Evolutionary conservation across 1,284 basidiomycete species (phyloP).

Genomic region (Erythrobasidium hasegawianum): DNA sequence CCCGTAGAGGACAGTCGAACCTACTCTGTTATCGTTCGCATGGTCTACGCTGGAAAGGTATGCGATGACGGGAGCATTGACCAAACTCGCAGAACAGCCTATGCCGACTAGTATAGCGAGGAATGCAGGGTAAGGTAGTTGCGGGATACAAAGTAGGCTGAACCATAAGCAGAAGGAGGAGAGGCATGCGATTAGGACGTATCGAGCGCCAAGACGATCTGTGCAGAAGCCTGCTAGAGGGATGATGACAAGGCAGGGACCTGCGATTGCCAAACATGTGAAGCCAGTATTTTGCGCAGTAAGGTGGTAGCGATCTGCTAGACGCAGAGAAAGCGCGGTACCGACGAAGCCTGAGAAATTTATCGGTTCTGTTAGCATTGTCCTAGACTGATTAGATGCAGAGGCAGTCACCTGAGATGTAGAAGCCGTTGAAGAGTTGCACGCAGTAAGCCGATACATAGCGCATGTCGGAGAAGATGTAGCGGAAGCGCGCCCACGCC

Average conservation of each 20-base stretch:
- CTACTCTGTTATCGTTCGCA: conserved; percentile 4
- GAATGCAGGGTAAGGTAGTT: conserved; percentile 17
- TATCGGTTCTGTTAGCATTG: neutral
- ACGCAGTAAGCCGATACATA: neutral
- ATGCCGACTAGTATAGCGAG: conserved; percentile 9
- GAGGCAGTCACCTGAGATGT: neutral
- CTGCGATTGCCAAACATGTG: conserved; percentile 18
- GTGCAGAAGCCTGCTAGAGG: conserved; percentile 22
- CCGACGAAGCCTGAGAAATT: neutral
- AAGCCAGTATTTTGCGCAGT: neutral
- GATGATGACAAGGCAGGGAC: conserved; percentile 3
- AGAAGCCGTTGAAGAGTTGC: neutral
- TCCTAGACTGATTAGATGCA: neutral
- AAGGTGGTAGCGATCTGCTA: conserved; percentile 8
- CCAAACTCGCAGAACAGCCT: conserved; percentile 4
- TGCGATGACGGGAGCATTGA: conserved; percentile 10
- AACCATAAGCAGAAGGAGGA: conserved; percentile 5
- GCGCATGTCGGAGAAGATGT: neutral
- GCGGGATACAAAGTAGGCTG: conserved; percentile 16
- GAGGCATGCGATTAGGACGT: conserved; percentile 1
- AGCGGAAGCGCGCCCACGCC: too few species aligned
- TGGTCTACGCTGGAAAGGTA: conserved; percentile 12
- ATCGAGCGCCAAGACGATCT: conserved; percentile 22
- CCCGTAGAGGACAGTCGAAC: conserved; percentile 5
- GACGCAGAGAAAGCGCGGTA: neutral